These are phyloP conservation scores for Quercus glauca DNA, from an alignment of 306 rosid genomes.

Conservation along the genomic window DNA sequence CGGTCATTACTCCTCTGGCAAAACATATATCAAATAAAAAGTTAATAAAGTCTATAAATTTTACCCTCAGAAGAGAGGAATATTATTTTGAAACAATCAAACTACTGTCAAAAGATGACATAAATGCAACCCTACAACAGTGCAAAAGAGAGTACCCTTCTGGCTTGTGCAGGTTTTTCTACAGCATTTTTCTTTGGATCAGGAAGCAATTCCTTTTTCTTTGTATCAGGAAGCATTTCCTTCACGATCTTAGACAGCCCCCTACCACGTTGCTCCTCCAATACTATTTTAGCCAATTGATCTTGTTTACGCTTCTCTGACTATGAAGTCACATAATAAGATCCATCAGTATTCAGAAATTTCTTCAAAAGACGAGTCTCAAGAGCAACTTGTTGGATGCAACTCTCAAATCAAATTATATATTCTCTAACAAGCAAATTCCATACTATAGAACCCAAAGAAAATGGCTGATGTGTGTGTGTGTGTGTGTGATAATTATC, in stretches of 20 bases:
- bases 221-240: slow-evolving; percentile 56
- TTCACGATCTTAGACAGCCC: slow-evolving; percentile 66
- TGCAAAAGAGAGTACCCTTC: slow-evolving; percentile 57
- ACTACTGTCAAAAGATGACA: slow-evolving; percentile 9
- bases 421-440: background rate
- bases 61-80: slow-evolving; percentile 6
- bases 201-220: slow-evolving; percentile 54
- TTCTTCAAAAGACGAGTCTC: background rate
- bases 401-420: background rate
- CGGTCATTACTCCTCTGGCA: slow-evolving; percentile 80
- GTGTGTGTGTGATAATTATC: background rate
- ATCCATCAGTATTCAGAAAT: background rate
- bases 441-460: background rate
- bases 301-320: slow-evolving; percentile 85
- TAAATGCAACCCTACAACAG: slow-evolving; percentile 10
- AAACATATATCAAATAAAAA: slow-evolving; percentile 12
- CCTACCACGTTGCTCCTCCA: slow-evolving; percentile 81
- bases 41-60: slow-evolving; percentile 5
- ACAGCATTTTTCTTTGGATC: slow-evolving; percentile 39
- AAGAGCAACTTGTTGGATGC: background rate
- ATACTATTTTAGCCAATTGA: slow-evolving; percentile 65
- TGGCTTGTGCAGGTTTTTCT: slow-evolving; percentile 46
- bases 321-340: slow-evolving; percentile 36
- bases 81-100: background rate
- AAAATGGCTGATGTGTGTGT: background rate